Conservation (phyloP, 108 stramenopile species). For the Nitzschia sp. region DNA sequence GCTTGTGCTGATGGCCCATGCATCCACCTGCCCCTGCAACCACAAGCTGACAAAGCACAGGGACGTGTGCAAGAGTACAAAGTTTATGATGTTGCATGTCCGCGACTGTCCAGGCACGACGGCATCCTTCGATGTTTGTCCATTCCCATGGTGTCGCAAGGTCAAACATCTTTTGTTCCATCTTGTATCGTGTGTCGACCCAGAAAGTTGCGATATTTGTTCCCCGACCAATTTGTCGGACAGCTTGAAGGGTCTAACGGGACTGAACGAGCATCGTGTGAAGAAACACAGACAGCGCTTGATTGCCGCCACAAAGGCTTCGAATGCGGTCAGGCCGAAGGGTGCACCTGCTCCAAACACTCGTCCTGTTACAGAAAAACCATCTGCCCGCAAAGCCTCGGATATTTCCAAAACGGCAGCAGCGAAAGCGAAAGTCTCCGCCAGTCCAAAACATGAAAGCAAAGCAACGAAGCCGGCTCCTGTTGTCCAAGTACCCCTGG, state of each 20-base stretch:
- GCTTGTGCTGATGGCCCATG: slow-evolving; percentile 78
- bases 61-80: slow-evolving; percentile 78
- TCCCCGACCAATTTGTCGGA: slow-evolving; percentile 46
- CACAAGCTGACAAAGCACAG: slow-evolving; percentile 70
- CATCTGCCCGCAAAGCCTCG: neutral
- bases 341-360: neutral
- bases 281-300: slow-evolving; percentile 39
- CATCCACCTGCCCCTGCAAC: slow-evolving; percentile 67
- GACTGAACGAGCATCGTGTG: slow-evolving; percentile 61
- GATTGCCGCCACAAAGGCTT: slow-evolving; percentile 21
- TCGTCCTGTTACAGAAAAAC: slow-evolving; percentile 4
- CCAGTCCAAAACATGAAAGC: too few species aligned
- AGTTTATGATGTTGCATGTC: slow-evolving; percentile 92
- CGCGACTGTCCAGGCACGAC: slow-evolving; percentile 88
- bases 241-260: slow-evolving; percentile 51
- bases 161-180: slow-evolving; percentile 87
- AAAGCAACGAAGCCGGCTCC: too few species aligned
- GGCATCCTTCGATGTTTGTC: slow-evolving; percentile 80
- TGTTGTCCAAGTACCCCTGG: too few species aligned
- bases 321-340: neutral
- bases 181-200: slow-evolving; percentile 68
- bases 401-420: neutral
- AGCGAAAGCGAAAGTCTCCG: neutral
- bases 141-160: slow-evolving; percentile 93
- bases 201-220: slow-evolving; percentile 61